A percentile compares a stretch with the other conserved stretches of the same genome.
Conservation (phyloP, 306 rosid species). For the Cicer chorassanicum region DNA sequence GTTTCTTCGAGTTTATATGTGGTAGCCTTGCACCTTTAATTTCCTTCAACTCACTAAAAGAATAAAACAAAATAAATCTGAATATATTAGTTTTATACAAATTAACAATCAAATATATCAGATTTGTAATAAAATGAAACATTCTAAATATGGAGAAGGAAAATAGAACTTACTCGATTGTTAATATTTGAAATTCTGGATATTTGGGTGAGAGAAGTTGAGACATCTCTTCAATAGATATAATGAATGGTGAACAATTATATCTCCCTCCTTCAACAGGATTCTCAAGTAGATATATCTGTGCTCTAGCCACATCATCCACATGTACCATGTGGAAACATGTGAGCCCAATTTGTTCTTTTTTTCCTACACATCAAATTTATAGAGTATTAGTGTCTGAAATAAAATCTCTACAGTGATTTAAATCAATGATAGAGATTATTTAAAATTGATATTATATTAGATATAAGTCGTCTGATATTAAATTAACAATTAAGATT, state of each 20-base stretch:
- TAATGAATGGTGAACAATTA: constrained; percentile 56
- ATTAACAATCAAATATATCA: neutral
- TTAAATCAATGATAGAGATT: too few relatives aligned
- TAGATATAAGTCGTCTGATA: too few relatives aligned
- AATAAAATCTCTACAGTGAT: too few relatives aligned
- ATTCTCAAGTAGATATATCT: constrained; percentile 62
- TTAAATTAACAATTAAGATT: too few relatives aligned
- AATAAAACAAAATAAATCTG: neutral
- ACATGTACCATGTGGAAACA: constrained; percentile 58
- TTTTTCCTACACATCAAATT: constrained; percentile 43
- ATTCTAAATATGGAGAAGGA: neutral
- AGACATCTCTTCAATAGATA: constrained; percentile 43
- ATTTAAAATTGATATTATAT: too few relatives aligned
- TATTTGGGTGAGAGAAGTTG: constrained; percentile 52
- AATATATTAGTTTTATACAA: neutral
- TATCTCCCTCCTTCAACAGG: constrained; percentile 63
- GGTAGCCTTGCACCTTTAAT: constrained; percentile 35
- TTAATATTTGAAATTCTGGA: constrained; percentile 56
- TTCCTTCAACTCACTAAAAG: constrained; percentile 51
- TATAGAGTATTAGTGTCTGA: too few relatives aligned
- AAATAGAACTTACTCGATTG: constrained; percentile 58
- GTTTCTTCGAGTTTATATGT: constrained; percentile 53
- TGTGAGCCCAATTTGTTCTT: constrained; percentile 42
- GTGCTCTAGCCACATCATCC: constrained; percentile 67
- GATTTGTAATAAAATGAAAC: neutral